Conservation (phyloP, 2,329 filamentous ascomycete species). For the Diplocarpon mali region DNA sequence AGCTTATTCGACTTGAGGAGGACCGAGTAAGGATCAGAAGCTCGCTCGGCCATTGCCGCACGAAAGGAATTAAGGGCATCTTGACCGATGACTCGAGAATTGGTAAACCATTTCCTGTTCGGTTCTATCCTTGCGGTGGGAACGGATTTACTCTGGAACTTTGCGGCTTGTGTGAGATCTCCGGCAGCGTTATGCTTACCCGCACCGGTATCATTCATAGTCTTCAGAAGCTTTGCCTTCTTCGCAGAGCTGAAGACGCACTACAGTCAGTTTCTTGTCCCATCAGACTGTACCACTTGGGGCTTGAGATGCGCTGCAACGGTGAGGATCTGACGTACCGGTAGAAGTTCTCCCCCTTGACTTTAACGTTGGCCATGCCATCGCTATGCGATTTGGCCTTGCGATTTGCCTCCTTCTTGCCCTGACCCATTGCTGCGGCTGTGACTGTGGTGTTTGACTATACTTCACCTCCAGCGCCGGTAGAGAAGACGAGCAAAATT, state of each 20-base stretch:
- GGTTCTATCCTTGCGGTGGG: conserved; percentile 85
- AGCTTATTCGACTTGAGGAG: conserved; percentile 96
- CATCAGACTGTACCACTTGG: too few species aligned
- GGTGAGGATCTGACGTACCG: conserved; percentile 39
- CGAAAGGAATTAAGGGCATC: conserved; percentile 80
- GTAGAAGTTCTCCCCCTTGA: conserved; percentile 99
- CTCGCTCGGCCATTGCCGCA: conserved; percentile 82
- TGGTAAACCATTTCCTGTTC: conserved; percentile 96
- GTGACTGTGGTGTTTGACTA: not conserved
- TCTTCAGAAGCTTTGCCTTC: conserved; percentile 79
- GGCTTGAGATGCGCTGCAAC: not conserved
- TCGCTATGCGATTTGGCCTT: conserved; percentile 71
- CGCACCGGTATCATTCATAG: conserved; percentile 79
- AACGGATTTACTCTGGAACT: conserved; percentile 71
- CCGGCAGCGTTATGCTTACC: conserved; percentile 66
- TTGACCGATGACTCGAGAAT: conserved; percentile 81
- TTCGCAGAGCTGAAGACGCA: conserved; percentile 49
- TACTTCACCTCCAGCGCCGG: too few species aligned
- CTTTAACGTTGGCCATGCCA: conserved; percentile 83
- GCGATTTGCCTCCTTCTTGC: conserved; percentile 82
- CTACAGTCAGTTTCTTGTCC: not conserved
- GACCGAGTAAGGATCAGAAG: conserved; percentile 83
- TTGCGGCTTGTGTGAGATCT: conserved; percentile 73
- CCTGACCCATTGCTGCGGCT: conserved; percentile 59
- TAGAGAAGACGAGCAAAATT: too few species aligned